phyloP scores from a whole-genome alignment of 176 grass and related monocot species.

The Zizania latifolia region DNA sequence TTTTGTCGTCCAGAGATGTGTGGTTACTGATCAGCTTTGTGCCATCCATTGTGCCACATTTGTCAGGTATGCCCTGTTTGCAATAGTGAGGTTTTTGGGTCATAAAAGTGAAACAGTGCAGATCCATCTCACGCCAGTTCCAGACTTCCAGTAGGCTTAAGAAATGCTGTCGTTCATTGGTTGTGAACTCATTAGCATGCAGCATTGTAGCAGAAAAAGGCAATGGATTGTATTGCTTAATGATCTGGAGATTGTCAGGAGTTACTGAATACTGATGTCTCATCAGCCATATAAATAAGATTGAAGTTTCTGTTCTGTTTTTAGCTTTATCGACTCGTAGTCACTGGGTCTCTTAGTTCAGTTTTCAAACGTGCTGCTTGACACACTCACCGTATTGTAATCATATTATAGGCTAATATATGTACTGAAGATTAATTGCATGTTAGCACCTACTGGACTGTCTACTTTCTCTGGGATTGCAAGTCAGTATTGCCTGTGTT shows the following conservation, averaged over 20 bases:
- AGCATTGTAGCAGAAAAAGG: neutral
- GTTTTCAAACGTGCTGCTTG: neutral
- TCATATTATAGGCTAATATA: neutral
- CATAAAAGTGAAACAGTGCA: slow-evolving; percentile 18
- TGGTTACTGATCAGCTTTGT: neutral
- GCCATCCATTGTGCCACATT: neutral
- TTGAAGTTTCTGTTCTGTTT: neutral
- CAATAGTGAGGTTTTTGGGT: slow-evolving; percentile 60
- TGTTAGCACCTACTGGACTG: neutral
- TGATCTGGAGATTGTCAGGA: neutral
- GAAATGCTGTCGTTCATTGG: neutral
- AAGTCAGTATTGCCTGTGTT: neutral
- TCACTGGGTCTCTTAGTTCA: neutral
- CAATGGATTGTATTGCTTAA: neutral
- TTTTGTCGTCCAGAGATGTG: neutral
- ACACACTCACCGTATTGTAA: neutral
- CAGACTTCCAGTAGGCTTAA: neutral
- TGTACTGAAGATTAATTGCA: neutral
- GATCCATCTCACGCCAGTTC: slow-evolving; percentile 1
- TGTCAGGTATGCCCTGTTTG: slow-evolving; percentile 79
- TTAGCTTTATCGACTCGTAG: neutral
- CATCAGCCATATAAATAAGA: neutral
- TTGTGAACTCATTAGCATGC: neutral
- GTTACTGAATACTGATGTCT: neutral
- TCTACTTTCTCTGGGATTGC: neutral